phyloP scores from a whole-genome alignment of 2,329 filamentous ascomycete species.

The Lasiodiplodia hormozganensis region DNA sequence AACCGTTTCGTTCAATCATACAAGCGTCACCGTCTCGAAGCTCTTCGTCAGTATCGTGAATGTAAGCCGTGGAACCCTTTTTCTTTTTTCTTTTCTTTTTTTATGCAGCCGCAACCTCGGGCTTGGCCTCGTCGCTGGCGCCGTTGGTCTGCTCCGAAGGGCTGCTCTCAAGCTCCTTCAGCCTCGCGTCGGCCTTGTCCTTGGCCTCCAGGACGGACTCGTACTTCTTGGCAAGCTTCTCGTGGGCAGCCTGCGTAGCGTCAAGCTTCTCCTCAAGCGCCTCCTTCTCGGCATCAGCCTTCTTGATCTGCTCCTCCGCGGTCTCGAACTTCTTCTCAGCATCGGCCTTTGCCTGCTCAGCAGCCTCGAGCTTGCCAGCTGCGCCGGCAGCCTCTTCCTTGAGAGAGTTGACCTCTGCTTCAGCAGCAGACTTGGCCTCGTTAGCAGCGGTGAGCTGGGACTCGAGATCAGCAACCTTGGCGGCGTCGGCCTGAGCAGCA shows the following conservation, averaged over 20 bases:
- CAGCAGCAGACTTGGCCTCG: slow-evolving; percentile 15
- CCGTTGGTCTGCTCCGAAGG: slow-evolving; percentile 22
- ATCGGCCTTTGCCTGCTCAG: slow-evolving; percentile 16
- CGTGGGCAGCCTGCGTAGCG: slow-evolving; percentile 34
- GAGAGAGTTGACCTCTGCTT: slow-evolving; percentile 13
- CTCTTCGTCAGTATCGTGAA: slow-evolving; percentile 6
- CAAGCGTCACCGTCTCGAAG: slow-evolving; percentile 18
- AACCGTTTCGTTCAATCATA: slow-evolving; percentile 27
- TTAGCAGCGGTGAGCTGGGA: slow-evolving; percentile 14
- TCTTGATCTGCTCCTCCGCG: slow-evolving; percentile 35
- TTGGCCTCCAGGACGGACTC: slow-evolving; percentile 35
- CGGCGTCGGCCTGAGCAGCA: slow-evolving; percentile 33
- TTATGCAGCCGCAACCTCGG: slow-evolving; percentile 16
- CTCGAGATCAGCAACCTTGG: slow-evolving; percentile 26
- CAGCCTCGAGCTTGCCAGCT: not conserved
- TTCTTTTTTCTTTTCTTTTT: not conserved
- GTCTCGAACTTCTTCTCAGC: slow-evolving; percentile 19
- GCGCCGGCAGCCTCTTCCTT: slow-evolving; percentile 12
- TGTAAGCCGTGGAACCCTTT: not conserved
- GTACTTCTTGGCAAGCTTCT: slow-evolving; percentile 36
- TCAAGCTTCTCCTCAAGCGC: slow-evolving; percentile 29
- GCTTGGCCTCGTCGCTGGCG: not conserved
- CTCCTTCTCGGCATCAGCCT: slow-evolving; percentile 35
- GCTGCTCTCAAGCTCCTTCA: slow-evolving; percentile 18
- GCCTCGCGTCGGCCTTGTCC: slow-evolving; percentile 24